Conservation (phyloP, 2,329 filamentous ascomycete species). For the Clathrospora elynae region DNA sequence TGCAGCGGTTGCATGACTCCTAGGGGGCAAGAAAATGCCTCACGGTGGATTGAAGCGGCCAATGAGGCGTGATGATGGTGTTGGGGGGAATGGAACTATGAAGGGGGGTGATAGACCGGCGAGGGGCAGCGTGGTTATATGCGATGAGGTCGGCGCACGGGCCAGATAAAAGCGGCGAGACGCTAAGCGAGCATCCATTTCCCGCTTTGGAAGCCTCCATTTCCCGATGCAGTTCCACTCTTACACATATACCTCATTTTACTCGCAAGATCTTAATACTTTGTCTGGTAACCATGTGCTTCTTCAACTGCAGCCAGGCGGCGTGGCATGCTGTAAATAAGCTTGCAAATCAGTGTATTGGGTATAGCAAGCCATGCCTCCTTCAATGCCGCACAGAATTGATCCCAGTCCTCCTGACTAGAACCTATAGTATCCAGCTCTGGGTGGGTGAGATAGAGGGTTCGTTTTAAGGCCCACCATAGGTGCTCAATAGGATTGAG, state of each 20-base stretch:
- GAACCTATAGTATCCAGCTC: no score
- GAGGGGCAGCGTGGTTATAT: constrained; percentile 26
- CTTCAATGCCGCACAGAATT: no score
- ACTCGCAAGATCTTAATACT: no score
- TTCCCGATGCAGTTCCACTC: constrained; percentile 26
- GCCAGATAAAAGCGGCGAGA: constrained; percentile 30
- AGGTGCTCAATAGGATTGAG: no score
- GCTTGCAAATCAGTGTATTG: no score
- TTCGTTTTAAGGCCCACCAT: no score
- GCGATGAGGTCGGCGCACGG: constrained; percentile 22
- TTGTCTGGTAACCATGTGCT: no score
- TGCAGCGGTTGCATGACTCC: constrained; percentile 13
- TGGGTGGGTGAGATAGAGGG: no score
- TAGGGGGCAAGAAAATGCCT: constrained; percentile 23
- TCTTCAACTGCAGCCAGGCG: no score
- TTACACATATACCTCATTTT: constrained; percentile 22
- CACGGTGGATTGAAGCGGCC: constrained; percentile 11
- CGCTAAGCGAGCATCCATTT: constrained; percentile 26
- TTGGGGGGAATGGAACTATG: constrained; percentile 21
- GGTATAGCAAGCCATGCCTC: no score
- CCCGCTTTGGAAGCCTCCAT: constrained; percentile 22
- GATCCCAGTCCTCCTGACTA: no score
- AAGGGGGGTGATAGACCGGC: constrained; percentile 15
- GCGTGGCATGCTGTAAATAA: no score
- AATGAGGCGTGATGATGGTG: constrained; percentile 15